Percentiles rank a stretch among this genome's conserved stretches.
These are phyloP conservation scores for Apostasia ramifera DNA, from an alignment of 106 monocot genomes.

Conservation along the genomic window DNA sequence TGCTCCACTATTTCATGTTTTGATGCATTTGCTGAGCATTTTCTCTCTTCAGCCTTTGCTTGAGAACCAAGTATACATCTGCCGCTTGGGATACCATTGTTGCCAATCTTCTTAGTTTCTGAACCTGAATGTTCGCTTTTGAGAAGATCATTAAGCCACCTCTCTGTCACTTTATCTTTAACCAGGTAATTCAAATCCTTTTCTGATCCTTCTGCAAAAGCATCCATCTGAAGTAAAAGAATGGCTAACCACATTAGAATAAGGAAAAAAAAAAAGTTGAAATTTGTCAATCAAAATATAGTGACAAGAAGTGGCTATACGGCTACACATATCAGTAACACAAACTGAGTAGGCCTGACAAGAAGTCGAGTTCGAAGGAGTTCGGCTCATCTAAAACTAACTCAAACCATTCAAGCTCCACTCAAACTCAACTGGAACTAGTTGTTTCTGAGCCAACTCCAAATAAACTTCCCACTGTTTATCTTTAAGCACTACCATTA, in stretches of 20 bases:
- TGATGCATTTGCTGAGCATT: slow-evolving; percentile 5
- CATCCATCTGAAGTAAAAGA: slow-evolving; percentile 45
- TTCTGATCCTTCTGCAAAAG: slow-evolving; percentile 19
- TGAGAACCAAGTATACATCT: slow-evolving; percentile 6
- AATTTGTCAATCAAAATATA: not conserved
- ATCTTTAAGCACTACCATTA: not conserved
- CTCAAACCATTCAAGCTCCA: too few relatives aligned
- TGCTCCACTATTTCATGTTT: slow-evolving; percentile 53
- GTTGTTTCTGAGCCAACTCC: too few relatives aligned
- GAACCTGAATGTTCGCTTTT: slow-evolving; percentile 8
- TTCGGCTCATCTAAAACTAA: not conserved
- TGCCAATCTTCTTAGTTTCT: not conserved
- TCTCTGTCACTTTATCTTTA: slow-evolving; percentile 9
- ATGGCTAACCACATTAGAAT: not conserved
- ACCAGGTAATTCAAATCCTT: slow-evolving; percentile 14
- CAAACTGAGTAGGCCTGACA: too few relatives aligned
- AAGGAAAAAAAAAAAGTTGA: not conserved
- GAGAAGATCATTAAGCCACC: slow-evolving; percentile 2
- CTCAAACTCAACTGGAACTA: too few relatives aligned
- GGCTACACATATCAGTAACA: not conserved
- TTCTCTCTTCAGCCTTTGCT: not conserved
- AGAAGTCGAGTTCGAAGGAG: too few relatives aligned
- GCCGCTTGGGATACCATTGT: slow-evolving; percentile 3
- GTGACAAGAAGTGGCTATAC: not conserved
- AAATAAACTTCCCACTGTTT: not conserved